Base-by-base conservation (phyloP, 441 rosid genomes). In the Cnidoscolus chayamansa region DNA sequence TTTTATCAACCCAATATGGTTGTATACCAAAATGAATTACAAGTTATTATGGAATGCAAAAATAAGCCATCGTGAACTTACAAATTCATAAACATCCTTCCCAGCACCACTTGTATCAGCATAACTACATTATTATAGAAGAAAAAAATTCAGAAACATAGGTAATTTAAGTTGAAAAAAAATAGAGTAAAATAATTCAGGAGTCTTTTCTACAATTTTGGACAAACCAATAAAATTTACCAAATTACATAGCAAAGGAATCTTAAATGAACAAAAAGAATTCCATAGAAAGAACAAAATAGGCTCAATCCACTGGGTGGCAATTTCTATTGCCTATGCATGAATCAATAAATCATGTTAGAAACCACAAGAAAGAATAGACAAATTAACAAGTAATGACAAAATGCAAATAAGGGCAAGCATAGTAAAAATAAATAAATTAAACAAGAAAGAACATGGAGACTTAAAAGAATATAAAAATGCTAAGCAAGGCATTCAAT, bases 21-120 rank as follows among this genome's bases (percentile, higher is more conserved):
- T 49, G 0, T 59, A 31, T 56, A 19, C 10, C 9, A 37, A 68
- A 63, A 16, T 4, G 54, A 65, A 65, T 0, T 40, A n/a, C 5
- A 58, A 25, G 20, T 40, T 40, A 40, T 40, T 40, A 37, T 61
- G 20, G n/a, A 19, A 53, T 70, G 47, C 65, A 83, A 55, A 13
- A 63, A 35, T 66, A 48, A 32, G 25, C 60, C 55, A 63, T 76
- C 31, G 66, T 35, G n/a, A 72, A 63, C 93, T 89, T 82, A 92
- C 97, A 70, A 87, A 92, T 81, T 92, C 94, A 80, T 92, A 90
- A 64, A 92, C 97, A 83, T 90, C 97, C 0, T 90, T 87, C 55
- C 87, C 92, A 69, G 96, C 92, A 53, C 96, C 97, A 79, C 90
- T 92, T 68, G 91, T 82, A 80, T 90, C 97, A 48, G 96, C 96